These are phyloP conservation scores for Anthoceros angustus DNA, from an alignment of 225 moss, liverwort and hornwort genomes.

Conservation along the genomic window DNA sequence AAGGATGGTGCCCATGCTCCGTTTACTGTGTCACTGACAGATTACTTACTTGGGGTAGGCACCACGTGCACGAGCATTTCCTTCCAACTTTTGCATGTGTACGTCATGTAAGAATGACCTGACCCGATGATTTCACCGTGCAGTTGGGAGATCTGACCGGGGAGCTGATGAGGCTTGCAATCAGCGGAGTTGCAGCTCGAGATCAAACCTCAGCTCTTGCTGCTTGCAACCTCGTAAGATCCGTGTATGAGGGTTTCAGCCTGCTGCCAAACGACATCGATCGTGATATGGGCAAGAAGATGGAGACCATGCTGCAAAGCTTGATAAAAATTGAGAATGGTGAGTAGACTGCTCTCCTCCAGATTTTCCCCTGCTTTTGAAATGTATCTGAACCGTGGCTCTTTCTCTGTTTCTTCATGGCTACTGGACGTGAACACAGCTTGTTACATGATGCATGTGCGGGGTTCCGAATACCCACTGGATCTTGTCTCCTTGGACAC, in stretches of 20 bases:
- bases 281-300: constrained; percentile 24
- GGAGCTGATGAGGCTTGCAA: constrained; percentile 39
- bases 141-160: constrained; percentile 43
- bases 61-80: neutral
- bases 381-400: neutral
- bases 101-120: neutral
- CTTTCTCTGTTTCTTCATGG: neutral
- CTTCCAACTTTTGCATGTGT: too few species aligned
- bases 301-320: constrained; percentile 37
- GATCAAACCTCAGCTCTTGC: constrained; percentile 22
- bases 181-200: constrained; percentile 35
- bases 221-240: constrained; percentile 23
- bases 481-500: constrained; percentile 17
- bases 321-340: constrained; percentile 40
- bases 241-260: constrained; percentile 27
- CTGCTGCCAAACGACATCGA: constrained; percentile 24
- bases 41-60: constrained; percentile 38
- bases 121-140: neutral
- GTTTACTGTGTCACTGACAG: constrained; percentile 24
- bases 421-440: constrained; percentile 16
- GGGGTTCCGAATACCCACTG: constrained; percentile 38
- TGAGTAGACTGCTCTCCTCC: neutral
- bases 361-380: neutral
- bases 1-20: constrained; percentile 22
- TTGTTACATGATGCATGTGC: constrained; percentile 34